These are phyloP conservation scores for Sphaerulina populicola DNA, from an alignment of 2,329 filamentous ascomycete genomes.

Conservation along the genomic window DNA sequence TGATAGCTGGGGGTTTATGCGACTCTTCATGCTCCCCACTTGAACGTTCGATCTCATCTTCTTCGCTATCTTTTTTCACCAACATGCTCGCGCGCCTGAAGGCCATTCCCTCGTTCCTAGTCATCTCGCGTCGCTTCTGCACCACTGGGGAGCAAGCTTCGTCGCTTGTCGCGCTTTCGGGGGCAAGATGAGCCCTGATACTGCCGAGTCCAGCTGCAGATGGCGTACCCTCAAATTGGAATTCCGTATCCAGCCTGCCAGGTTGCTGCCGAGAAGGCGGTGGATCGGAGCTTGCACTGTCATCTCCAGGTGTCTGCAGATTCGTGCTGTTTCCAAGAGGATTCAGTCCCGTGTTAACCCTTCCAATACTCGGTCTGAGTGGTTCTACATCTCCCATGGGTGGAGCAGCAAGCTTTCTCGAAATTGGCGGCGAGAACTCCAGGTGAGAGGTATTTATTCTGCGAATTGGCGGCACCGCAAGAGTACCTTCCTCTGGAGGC, in stretches of 20 bases:
- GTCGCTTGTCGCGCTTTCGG: slow-evolving; percentile 4
- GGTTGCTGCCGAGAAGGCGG: slow-evolving; percentile 9
- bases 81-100: slow-evolving; percentile 29
- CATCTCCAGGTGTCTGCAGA: slow-evolving; percentile 5
- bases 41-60: slow-evolving; percentile 13
- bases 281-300: not conserved
- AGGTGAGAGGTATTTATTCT: slow-evolving; percentile 23
- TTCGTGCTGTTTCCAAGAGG: slow-evolving; percentile 2
- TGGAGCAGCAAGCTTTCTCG: slow-evolving; percentile 22
- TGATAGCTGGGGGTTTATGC: slow-evolving; percentile 6
- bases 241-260: slow-evolving; percentile 15
- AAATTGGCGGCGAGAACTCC: slow-evolving; percentile 23
- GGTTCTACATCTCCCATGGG: slow-evolving; percentile 10
- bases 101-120: slow-evolving; percentile 27
- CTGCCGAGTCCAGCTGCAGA: slow-evolving; percentile 2
- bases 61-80: slow-evolving; percentile 22
- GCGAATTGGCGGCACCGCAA: slow-evolving; percentile 17
- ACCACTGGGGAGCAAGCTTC: slow-evolving; percentile 19
- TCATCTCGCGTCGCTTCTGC: slow-evolving; percentile 24
- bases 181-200: not conserved
- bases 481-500: slow-evolving; percentile 10
- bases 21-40: slow-evolving; percentile 5
- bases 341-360: slow-evolving; percentile 26
- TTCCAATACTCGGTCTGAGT: slow-evolving; percentile 19
- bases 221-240: not conserved